Conservation (phyloP, 805 yeast genomes). For the Komagataella pastoris region DNA sequence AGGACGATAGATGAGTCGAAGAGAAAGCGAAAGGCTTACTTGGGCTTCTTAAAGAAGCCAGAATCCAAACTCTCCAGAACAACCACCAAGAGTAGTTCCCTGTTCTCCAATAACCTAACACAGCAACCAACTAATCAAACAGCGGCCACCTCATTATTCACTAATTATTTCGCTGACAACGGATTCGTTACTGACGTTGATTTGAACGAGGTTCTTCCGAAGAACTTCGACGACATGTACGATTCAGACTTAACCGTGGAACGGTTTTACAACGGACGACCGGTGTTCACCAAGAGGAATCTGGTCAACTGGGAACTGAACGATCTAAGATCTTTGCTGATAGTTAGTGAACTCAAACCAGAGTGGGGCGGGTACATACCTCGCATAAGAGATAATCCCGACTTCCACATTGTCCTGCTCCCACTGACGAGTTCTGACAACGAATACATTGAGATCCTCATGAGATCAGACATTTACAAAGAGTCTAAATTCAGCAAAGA, state of each 20-base stretch:
- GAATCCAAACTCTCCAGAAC: not conserved
- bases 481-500: constrained; percentile 45
- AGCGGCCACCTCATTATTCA: not conserved
- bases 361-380: constrained; percentile 40
- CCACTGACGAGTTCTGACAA: constrained; percentile 40
- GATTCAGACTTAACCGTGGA: constrained; percentile 34
- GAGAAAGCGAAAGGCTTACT: not conserved
- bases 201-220: constrained; percentile 40
- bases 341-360: constrained; percentile 32
- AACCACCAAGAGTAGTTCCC: not conserved
- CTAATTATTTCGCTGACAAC: not conserved
- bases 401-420: constrained; percentile 10
- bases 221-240: constrained; percentile 39
- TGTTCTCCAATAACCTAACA: constrained; percentile 2
- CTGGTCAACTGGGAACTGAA: constrained; percentile 61
- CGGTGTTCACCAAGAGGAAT: constrained; percentile 46
- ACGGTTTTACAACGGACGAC: constrained; percentile 44
- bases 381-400: constrained; percentile 10
- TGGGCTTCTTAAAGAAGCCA: not conserved
- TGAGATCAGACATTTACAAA: constrained; percentile 46
- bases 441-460: constrained; percentile 32
- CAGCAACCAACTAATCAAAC: constrained; percentile 2
- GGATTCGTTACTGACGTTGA: constrained; percentile 9
- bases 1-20: not conserved
- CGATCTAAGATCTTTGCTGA: constrained; percentile 52